A percentile compares a stretch with the other conserved stretches of the same genome.
Evolutionary conservation across 2,329 filamentous ascomycete species (phyloP).

Genomic region (Penicillium fuscoglaucum): DNA sequence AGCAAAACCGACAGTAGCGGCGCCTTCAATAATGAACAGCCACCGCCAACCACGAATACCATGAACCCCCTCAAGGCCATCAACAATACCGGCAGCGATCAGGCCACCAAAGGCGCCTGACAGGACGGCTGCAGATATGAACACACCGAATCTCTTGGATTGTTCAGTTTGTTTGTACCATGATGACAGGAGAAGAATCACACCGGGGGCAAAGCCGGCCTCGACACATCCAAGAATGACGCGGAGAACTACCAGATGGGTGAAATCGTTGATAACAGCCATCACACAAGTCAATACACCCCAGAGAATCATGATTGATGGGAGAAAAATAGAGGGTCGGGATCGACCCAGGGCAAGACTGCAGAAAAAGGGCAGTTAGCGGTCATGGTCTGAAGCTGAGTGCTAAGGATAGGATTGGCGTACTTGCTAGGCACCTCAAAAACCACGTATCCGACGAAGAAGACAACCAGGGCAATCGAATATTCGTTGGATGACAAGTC

Average conservation of each 20-base stretch:
- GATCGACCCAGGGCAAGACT: conserved; percentile 51
- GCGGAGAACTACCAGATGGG: conserved; percentile 50
- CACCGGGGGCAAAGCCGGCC: conserved; percentile 28
- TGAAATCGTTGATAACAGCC: conserved; percentile 50
- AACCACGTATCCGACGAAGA: conserved; percentile 56
- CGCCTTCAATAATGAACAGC: conserved; percentile 51
- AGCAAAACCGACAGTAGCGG: conserved; percentile 49
- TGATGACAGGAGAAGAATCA: conserved; percentile 49
- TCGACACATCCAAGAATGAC: conserved; percentile 27
- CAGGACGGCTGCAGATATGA: conserved; percentile 59
- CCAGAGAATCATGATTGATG: conserved; percentile 57
- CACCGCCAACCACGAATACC: conserved; percentile 55
- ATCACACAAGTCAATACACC: conserved; percentile 53
- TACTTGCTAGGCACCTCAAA: conserved; percentile 57
- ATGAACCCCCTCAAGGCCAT: conserved; percentile 47
- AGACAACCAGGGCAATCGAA: conserved; percentile 54
- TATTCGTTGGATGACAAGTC: conserved; percentile 46
- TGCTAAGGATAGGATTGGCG: background rate
- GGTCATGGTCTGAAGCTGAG: too few species aligned
- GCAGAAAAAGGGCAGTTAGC: background rate
- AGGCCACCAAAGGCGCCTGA: conserved; percentile 57
- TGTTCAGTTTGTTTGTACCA: conserved; percentile 63
- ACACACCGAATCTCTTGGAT: conserved; percentile 57
- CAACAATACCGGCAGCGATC: conserved; percentile 52
- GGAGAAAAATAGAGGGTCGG: conserved; percentile 53